phyloP scores from a whole-genome alignment of 805 yeast species.

The Yarrowia porcina region DNA sequence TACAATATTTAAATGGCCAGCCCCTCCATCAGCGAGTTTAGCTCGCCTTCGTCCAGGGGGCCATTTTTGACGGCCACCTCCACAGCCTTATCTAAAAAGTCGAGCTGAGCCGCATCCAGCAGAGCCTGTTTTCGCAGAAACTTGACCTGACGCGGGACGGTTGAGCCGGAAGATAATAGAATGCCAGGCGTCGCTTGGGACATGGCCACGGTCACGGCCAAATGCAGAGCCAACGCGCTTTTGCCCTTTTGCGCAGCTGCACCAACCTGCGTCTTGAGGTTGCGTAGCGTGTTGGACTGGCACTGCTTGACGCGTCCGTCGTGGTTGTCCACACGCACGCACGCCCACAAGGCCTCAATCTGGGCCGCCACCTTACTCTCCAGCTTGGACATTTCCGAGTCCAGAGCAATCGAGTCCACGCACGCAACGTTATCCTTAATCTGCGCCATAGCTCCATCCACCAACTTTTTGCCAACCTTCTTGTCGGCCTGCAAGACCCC shows the following conservation, averaged over 20 bases:
- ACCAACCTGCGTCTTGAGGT: conserved; percentile 15
- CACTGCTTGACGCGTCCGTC: conserved; percentile 19
- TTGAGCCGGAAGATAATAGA: conserved; percentile 12
- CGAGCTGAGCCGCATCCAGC: conserved; percentile 14
- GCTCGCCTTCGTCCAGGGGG: conserved; percentile 1
- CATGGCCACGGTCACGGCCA: conserved; percentile 16
- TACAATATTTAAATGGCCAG: neutral
- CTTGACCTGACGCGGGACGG: conserved; percentile 22
- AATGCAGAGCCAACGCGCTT: conserved; percentile 22
- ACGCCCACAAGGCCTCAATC: neutral
- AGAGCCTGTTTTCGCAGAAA: conserved; percentile 4
- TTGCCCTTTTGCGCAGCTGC: conserved; percentile 15
- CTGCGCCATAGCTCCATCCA: conserved; percentile 16
- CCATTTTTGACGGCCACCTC: conserved; percentile 8
- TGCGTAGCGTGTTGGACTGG: neutral
- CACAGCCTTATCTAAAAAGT: conserved; percentile 17
- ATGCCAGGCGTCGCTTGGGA: conserved; percentile 17
- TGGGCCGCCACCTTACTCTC: conserved; percentile 14
- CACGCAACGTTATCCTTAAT: conserved; percentile 21
- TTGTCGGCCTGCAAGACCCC: conserved; percentile 14
- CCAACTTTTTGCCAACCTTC: conserved; percentile 23
- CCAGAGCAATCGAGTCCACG: conserved; percentile 18
- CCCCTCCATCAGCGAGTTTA: neutral
- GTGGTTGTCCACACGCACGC: conserved; percentile 18
- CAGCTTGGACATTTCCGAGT: conserved; percentile 25